Evolutionary conservation across 106 monocot genomes (phyloP), one percentile per base, ranked within the genome.

Genomic region (Ottelia alismoides): DNA sequence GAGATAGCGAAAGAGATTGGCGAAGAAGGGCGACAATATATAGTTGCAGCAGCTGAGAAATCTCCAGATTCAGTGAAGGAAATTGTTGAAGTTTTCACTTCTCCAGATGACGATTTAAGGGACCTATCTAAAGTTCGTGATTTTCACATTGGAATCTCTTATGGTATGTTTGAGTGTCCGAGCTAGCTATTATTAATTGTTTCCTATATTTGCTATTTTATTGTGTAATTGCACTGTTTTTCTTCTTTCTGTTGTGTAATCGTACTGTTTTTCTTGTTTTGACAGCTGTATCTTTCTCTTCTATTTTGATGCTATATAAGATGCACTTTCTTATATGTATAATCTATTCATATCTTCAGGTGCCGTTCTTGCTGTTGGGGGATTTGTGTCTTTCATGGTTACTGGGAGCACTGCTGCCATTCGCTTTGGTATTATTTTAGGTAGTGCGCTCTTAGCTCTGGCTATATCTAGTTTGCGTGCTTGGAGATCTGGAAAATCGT

Each of bases 351-450:
- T 55, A 53, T 57, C 43, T 18, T 45, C 58, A 86, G 86, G 86
- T 52, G 54, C 68, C 9, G 60, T 78, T 51, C 89, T 96, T 71
- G 58, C 78, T 18, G n/a, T 65, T 30, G 84, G 84, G 19, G 96
- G 96, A 18, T 85, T 96, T 69, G 69, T 88, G 40, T 61, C 51
- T 44, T 96, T 96, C 58, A 96, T 96, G 89, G 22, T 96, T 29
- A 81, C 78, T 47, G 96, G 88, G 52, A 89, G 85, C 52, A 67
- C 74, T 18, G 47, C 85, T 40, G 81, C 89, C 25, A 71, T 96
- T 65, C 81, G 96, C 1, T 96, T 96, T 64, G 96, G 96, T 52
- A 20, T 89, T 52, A 77, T 96, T 64, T 75, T 89, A 52, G 96
- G 96, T 7, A 23, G 64, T 68, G 69, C 74, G 27, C 58, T 96